Percentiles rank a stretch among this genome's conserved stretches.
Evolutionary conservation across 306 rosid species (phyloP).

Genomic region (Cyamopsis tetragonoloba): DNA sequence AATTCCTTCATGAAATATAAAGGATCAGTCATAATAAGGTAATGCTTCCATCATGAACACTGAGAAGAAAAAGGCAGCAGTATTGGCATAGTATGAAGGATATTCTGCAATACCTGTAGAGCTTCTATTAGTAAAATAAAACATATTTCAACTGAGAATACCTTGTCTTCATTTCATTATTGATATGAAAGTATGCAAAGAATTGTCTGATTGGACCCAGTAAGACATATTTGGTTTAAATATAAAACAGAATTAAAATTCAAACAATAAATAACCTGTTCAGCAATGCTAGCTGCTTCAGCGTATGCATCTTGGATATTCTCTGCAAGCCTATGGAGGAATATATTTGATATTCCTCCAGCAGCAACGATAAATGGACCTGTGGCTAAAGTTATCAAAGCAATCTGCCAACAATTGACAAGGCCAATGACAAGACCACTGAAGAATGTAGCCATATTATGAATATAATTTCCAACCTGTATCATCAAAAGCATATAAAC

Average conservation of each 20-base stretch:
- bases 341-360: slow-evolving; percentile 96
- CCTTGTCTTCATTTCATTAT: neutral
- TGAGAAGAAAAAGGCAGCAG: no score
- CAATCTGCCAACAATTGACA: slow-evolving; percentile 95
- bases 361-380: slow-evolving; percentile 99
- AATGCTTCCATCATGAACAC: no score
- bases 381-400: slow-evolving; percentile 82
- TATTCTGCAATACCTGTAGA: neutral
- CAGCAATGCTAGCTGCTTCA: slow-evolving; percentile 98
- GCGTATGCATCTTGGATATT: slow-evolving; percentile 99
- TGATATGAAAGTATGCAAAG: neutral
- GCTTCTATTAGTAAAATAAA: neutral
- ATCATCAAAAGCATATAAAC: slow-evolving; percentile 30
- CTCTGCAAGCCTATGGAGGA: slow-evolving; percentile 97
- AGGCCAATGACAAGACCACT: slow-evolving; percentile 90
- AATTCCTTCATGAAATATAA: neutral
- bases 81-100: no score
- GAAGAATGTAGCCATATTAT: slow-evolving; percentile 98
- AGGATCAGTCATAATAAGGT: neutral
- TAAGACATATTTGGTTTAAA: neutral
- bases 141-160: neutral
- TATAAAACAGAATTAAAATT: slow-evolving; percentile 6
- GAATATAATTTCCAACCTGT: slow-evolving; percentile 95
- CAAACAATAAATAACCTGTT: slow-evolving; percentile 62
- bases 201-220: neutral